Conservation (phyloP, 345 rosid genomes). For the Physaria fendleri region DNA sequence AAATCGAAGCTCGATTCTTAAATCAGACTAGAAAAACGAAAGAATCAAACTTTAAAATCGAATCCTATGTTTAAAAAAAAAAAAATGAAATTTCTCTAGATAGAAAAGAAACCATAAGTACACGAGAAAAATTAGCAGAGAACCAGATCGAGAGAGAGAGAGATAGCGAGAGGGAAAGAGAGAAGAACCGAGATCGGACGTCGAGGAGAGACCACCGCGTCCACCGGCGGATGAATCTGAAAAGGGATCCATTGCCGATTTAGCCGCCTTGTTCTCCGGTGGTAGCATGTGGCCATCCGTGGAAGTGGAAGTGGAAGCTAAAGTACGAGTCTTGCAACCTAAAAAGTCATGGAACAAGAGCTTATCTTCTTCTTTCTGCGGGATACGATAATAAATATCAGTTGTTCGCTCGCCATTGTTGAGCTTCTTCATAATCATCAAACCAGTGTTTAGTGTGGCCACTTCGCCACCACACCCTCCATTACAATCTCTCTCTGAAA, state of each 20-base stretch:
- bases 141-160: background rate
- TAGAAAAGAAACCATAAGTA: slow-evolving; percentile 10
- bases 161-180: slow-evolving; percentile 13
- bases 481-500: slow-evolving; percentile 15
- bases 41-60: slow-evolving; percentile 5
- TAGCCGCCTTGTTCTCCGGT: slow-evolving; percentile 20
- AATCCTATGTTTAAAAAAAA: slow-evolving; percentile 9
- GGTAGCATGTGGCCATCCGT: slow-evolving; percentile 32
- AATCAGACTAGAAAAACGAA: background rate
- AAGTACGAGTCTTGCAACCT: slow-evolving; percentile 52
- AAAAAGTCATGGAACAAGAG: slow-evolving; percentile 86
- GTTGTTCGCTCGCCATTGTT: slow-evolving; percentile 20
- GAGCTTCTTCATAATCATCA: slow-evolving; percentile 41
- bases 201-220: slow-evolving; percentile 56
- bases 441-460: slow-evolving; percentile 37
- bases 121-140: slow-evolving; percentile 8
- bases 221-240: slow-evolving; percentile 53
- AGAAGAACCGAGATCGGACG: slow-evolving; percentile 87
- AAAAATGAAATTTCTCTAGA: slow-evolving; percentile 5
- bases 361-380: slow-evolving; percentile 35
- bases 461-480: slow-evolving; percentile 41
- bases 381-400: slow-evolving; percentile 20
- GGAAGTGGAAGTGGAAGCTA: slow-evolving; percentile 36
- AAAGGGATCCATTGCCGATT: slow-evolving; percentile 39
- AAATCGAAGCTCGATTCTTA: background rate